Evolutionary conservation across 768 basidiomycete genomes (phyloP).

Genomic region (Tremella yokohamensis): DNA sequence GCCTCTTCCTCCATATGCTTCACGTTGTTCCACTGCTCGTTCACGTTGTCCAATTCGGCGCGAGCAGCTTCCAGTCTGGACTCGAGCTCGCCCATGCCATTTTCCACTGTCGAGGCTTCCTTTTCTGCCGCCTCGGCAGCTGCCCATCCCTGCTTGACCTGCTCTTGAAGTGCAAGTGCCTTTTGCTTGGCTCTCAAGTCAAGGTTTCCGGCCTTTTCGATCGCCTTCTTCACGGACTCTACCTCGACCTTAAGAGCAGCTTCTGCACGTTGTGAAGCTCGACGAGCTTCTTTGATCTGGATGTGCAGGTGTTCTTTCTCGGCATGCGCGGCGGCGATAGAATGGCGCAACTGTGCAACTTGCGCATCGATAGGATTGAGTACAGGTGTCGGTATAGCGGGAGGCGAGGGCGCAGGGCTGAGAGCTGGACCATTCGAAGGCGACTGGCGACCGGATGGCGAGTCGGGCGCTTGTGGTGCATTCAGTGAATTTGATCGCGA

Average conservation of each 20-base stretch:
- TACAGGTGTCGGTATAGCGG: constrained; percentile 27
- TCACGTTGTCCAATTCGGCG: constrained; percentile 31
- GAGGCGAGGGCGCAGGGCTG: constrained; percentile 3
- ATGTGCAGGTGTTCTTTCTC: constrained; percentile 68
- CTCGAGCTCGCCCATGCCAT: constrained; percentile 54
- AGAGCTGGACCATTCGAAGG: not conserved
- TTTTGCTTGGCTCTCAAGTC: constrained; percentile 84
- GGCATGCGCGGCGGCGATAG: constrained; percentile 61
- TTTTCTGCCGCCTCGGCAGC: constrained; percentile 56
- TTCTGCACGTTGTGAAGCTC: constrained; percentile 78
- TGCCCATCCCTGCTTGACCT: constrained; percentile 71
- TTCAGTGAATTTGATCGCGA: constrained; percentile 44
- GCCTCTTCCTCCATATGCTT: constrained; percentile 39
- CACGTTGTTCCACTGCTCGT: constrained; percentile 26
- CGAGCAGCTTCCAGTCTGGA: constrained; percentile 28
- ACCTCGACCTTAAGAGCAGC: constrained; percentile 78
- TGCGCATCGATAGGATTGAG: constrained; percentile 39
- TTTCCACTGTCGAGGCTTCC: constrained; percentile 54
- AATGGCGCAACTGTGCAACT: constrained; percentile 58
- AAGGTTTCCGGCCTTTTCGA: constrained; percentile 69
- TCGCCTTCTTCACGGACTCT: constrained; percentile 73
- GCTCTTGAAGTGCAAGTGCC: constrained; percentile 80
- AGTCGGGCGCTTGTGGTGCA: constrained; percentile 9
- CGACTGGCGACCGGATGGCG: constrained; percentile 6
- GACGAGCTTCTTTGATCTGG: constrained; percentile 71